These are phyloP conservation scores for Collybiopsis luxurians DNA, from an alignment of 768 basidiomycete genomes.

Conservation along the genomic window DNA sequence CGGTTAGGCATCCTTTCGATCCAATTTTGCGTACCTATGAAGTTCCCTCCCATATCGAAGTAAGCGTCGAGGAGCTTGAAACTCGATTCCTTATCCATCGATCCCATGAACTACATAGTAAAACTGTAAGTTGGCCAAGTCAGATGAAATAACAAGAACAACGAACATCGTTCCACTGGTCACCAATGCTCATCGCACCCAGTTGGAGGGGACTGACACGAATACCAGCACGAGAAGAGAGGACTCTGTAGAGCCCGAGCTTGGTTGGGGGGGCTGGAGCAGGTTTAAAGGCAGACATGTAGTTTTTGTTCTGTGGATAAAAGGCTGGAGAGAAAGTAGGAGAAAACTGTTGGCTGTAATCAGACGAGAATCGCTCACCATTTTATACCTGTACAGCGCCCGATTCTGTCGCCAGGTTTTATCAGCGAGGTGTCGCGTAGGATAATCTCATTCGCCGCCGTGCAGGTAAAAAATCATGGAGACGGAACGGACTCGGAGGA, in stretches of 20 bases:
- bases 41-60: slow-evolving; percentile 40
- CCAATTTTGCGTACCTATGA: slow-evolving; percentile 31
- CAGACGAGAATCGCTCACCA: too few species aligned
- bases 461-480: too few species aligned
- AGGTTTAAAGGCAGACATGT: slow-evolving; percentile 8
- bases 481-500: too few species aligned
- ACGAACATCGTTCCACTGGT: slow-evolving; percentile 27
- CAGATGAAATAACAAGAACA: background rate
- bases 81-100: slow-evolving; percentile 34
- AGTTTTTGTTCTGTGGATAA: background rate
- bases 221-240: slow-evolving; percentile 33
- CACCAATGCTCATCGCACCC: slow-evolving; percentile 44
- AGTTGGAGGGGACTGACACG: slow-evolving; percentile 44
- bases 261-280: slow-evolving; percentile 15
- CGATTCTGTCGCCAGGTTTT: too few species aligned
- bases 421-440: too few species aligned
- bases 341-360: too few species aligned
- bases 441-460: too few species aligned
- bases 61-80: slow-evolving; percentile 45
- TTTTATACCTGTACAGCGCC: too few species aligned
- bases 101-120: slow-evolving; percentile 17
- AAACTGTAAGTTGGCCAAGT: too few species aligned
- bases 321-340: background rate
- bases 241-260: slow-evolving; percentile 17
- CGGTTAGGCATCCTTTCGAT: too few species aligned